Evolutionary conservation across 768 basidiomycete species (phyloP).

Genomic region (Termitomyces sp.): DNA sequence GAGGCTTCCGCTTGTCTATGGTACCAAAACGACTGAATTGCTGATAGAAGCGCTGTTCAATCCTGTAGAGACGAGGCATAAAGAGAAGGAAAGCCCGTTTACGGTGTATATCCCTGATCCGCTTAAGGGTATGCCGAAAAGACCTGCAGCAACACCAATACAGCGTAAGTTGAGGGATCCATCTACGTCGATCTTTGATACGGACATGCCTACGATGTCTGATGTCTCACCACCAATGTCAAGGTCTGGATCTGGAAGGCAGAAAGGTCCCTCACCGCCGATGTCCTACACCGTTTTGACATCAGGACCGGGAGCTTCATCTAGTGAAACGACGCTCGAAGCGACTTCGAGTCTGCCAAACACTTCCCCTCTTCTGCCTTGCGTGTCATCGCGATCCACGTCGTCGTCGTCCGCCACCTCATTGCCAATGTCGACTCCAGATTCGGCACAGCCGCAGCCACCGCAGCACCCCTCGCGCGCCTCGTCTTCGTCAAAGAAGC

Average conservation of each 20-base stretch:
- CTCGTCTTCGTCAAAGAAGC: background rate
- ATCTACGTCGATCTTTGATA: background rate
- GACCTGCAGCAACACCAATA: constrained; percentile 2
- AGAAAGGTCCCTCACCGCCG: background rate
- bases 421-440: background rate
- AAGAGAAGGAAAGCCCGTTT: constrained; percentile 34
- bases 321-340: background rate
- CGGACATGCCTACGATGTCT: background rate
- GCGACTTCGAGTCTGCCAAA: background rate
- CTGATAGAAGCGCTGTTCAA: constrained; percentile 82
- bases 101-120: constrained; percentile 29
- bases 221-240: constrained; percentile 3
- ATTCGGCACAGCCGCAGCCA: background rate
- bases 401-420: background rate
- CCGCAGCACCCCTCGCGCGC: background rate
- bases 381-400: background rate
- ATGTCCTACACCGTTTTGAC: background rate
- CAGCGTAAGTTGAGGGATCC: background rate
- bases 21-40: constrained; percentile 61
- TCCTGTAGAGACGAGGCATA: constrained; percentile 47
- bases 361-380: background rate
- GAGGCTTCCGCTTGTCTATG: constrained; percentile 48
- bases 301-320: background rate
- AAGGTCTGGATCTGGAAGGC: background rate
- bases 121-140: background rate